A percentile compares a stretch with the other conserved stretches of the same genome.
These are phyloP conservation scores for Suhomyces xylopsoci DNA, from an alignment of 805 yeast genomes.

Conservation along the genomic window DNA sequence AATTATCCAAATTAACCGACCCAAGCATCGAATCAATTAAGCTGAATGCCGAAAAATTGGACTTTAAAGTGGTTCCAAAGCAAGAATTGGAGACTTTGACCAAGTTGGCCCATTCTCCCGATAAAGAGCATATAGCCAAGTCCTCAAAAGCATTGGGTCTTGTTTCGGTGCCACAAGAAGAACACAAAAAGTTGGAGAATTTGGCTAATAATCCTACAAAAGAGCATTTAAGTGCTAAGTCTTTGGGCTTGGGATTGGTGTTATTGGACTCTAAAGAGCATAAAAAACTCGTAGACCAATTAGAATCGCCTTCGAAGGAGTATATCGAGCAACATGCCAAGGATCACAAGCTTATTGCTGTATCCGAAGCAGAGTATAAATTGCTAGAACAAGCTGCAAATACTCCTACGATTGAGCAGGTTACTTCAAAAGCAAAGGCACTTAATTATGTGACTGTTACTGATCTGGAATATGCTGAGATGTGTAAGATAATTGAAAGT, in stretches of 20 bases:
- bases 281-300: slow-evolving; percentile 11
- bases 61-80: slow-evolving; percentile 5
- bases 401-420: slow-evolving; percentile 7
- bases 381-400: slow-evolving; percentile 10
- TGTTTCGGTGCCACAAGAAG: slow-evolving; percentile 10
- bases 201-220: slow-evolving; percentile 17
- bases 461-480: slow-evolving; percentile 1
- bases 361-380: slow-evolving; percentile 12
- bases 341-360: slow-evolving; percentile 13
- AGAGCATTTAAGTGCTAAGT: slow-evolving; percentile 10
- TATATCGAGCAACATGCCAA: slow-evolving; percentile 32
- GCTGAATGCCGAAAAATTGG: slow-evolving; percentile 8
- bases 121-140: slow-evolving; percentile 4
- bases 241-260: slow-evolving; percentile 2
- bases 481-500: slow-evolving; percentile 10
- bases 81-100: slow-evolving; percentile 1
- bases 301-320: slow-evolving; percentile 24
- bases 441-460: slow-evolving; percentile 4
- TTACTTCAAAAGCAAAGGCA: not conserved
- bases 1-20: slow-evolving; percentile 2
- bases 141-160: slow-evolving; percentile 3
- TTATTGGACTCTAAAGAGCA: slow-evolving; percentile 4
- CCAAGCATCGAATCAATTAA: slow-evolving; percentile 11
- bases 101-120: slow-evolving; percentile 9
- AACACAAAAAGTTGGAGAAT: not conserved